Base-by-base conservation (phyloP, 2,329 filamentous ascomycete genomes). In the Neofusicoccum ribis region DNA sequence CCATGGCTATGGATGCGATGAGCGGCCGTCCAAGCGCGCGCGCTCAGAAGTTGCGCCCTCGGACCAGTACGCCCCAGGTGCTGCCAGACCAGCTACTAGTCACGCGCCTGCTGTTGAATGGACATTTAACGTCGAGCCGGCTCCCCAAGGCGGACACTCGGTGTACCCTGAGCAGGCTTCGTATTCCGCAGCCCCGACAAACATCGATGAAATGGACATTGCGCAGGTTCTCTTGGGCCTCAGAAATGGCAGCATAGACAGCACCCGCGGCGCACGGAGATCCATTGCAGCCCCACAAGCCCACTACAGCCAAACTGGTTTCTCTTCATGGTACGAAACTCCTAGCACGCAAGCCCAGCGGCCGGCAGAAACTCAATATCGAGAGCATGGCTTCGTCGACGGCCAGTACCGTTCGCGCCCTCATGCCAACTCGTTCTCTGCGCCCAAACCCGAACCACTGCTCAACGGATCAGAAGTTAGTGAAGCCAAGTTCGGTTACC, bases 11-110 rank as follows among this genome's bases (percentile, higher is more conserved):
- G 69, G 69, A 47, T 68, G 72, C 23, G 72, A 76, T 54, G 82
- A 87, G 70, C 81, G 84, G 52, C 86, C 86, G 3, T 76, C 84
- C 20, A 89, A 89, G 74, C 83, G 87, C 47, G 82, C 85, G 56
- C 83, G 86, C 68, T 88, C 87, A 49, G 86, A 88, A 70, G 79
- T 84, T 60, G 77, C 79, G 15, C 81, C 82, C 31, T 82, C 81
- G 17, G 75, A 78, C 27, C 73, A 78, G 20, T 72, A 78, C 51
- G 70, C 72, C 34, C 71, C 70, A 31, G 71, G 74, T 41, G 72
- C 75, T 37, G 77, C 79, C 39, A 72, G 82, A 65, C 82, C 82
- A 15, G 78, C 78, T 51, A 83, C 81, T 43, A 83, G 81, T 72
- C 80, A 83, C 76, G 47, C 39, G 11, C 56, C 54, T 23, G 41